Percentiles rank a stretch among this genome's conserved stretches.
phyloP scores from a whole-genome alignment of 768 basidiomycete species.

The Coprinopsis strossmayeri region DNA sequence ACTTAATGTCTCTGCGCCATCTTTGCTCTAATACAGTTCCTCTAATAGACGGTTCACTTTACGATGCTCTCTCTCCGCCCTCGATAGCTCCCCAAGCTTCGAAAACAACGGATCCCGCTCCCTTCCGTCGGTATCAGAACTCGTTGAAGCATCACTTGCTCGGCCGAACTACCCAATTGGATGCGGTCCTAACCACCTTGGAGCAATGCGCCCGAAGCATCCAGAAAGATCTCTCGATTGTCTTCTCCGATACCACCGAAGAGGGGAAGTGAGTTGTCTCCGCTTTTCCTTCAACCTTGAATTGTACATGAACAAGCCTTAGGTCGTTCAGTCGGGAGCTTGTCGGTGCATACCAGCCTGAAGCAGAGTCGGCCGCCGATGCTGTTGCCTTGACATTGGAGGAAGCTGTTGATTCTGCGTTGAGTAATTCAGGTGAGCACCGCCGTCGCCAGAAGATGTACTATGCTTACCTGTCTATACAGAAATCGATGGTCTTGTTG shows the following conservation, averaged over 20 bases:
- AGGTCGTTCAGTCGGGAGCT: conserved; percentile 40
- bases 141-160: conserved; percentile 56
- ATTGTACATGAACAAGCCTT: conserved; percentile 5
- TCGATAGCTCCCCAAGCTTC: conserved; percentile 1
- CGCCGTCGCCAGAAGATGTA: not conserved
- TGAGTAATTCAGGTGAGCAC: conserved; percentile 28
- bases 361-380: conserved; percentile 41
- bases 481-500: conserved; percentile 25
- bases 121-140: conserved; percentile 59
- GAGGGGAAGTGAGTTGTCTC: conserved; percentile 35
- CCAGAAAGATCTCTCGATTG: conserved; percentile 49
- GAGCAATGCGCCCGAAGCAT: conserved; percentile 55
- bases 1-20: not conserved
- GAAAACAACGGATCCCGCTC: conserved; percentile 21
- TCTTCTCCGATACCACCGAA: conserved; percentile 35
- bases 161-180: conserved; percentile 56
- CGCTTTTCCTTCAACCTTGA: not conserved
- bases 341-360: conserved; percentile 38
- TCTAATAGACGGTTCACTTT: conserved; percentile 12
- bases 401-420: conserved; percentile 23
- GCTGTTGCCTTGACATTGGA: conserved; percentile 37
- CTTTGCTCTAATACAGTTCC: not conserved
- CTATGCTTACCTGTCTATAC: not conserved
- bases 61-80: conserved; percentile 12
- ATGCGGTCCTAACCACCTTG: conserved; percentile 48